Evolutionary conservation across 2,329 filamentous ascomycete genomes (phyloP).

Genomic region (Biscogniauxia sp.): DNA sequence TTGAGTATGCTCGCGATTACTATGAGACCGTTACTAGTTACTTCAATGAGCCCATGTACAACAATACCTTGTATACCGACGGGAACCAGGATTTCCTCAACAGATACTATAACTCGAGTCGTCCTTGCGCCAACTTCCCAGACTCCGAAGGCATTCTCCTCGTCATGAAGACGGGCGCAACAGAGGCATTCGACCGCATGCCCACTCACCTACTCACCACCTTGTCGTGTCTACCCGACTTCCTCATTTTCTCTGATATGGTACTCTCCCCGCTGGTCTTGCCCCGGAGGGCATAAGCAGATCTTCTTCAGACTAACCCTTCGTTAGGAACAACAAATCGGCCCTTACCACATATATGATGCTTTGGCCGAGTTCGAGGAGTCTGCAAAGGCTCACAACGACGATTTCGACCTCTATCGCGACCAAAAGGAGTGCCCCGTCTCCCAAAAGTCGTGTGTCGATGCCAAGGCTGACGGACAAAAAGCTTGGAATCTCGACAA

Average conservation of each 20-base stretch:
- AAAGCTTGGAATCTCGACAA: conserved; percentile 56
- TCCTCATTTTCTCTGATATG: conserved; percentile 57
- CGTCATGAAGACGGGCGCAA: conserved; percentile 59
- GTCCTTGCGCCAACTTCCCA: conserved; percentile 42
- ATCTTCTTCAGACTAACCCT: conserved; percentile 5
- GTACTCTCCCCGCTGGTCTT: conserved; percentile 17
- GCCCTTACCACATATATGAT: conserved; percentile 41
- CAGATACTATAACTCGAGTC: conserved; percentile 36
- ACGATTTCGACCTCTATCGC: conserved; percentile 46
- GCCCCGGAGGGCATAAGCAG: neutral
- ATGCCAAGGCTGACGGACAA: conserved; percentile 31
- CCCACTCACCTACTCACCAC: conserved; percentile 56
- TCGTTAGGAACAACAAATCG: conserved; percentile 47
- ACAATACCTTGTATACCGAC: conserved; percentile 39
- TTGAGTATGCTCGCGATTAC: conserved; percentile 30
- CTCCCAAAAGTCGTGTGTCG: conserved; percentile 44
- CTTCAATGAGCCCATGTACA: conserved; percentile 31
- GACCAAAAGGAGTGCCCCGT: conserved; percentile 45
- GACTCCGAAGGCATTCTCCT: conserved; percentile 45
- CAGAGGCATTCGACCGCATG: conserved; percentile 52
- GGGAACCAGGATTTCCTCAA: conserved; percentile 35
- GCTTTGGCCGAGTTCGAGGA: conserved; percentile 37
- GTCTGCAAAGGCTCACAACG: conserved; percentile 37
- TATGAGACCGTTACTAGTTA: conserved; percentile 29
- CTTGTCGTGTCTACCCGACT: conserved; percentile 52